These are phyloP conservation scores for Beauveria medogensis DNA, from an alignment of 2,329 filamentous ascomycete species.

Conservation along the genomic window DNA sequence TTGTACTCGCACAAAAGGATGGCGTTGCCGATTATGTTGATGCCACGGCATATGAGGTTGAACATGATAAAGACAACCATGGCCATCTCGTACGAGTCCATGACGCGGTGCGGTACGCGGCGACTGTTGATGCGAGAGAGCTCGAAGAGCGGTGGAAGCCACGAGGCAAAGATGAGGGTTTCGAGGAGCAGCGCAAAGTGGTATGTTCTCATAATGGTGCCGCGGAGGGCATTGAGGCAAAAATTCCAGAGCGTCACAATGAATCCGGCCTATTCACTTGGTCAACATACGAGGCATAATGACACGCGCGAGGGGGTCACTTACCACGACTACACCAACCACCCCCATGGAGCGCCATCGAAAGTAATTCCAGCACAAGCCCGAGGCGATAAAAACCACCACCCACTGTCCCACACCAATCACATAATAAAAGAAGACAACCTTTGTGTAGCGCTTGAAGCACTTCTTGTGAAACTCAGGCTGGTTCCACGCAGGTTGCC, in stretches of 20 bases:
- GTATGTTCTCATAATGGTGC: conserved; percentile 30
- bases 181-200: conserved; percentile 31
- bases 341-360: conserved; percentile 29
- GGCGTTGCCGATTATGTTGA: conserved; percentile 32
- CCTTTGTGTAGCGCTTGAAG: conserved; percentile 29
- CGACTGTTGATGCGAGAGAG: background rate
- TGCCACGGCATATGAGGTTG: conserved; percentile 31
- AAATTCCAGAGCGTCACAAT: conserved; percentile 28
- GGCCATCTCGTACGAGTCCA: conserved; percentile 18
- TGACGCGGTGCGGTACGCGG: conserved; percentile 3
- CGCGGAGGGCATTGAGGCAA: conserved; percentile 25
- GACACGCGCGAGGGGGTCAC: background rate
- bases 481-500: conserved; percentile 23
- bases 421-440: conserved; percentile 29
- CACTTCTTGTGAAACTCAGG: conserved; percentile 34
- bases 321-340: background rate
- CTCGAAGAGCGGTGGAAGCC: conserved; percentile 14
- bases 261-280: conserved; percentile 25
- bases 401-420: conserved; percentile 31
- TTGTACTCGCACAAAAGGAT: conserved; percentile 31
- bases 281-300: background rate
- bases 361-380: conserved; percentile 32
- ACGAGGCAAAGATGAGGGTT: conserved; percentile 17
- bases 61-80: conserved; percentile 26
- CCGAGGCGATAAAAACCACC: conserved; percentile 27